A percentile compares a stretch with the other conserved stretches of the same genome.
These are phyloP conservation scores for Arabis hirsuta DNA, from an alignment of 345 rosid genomes.

Conservation along the genomic window DNA sequence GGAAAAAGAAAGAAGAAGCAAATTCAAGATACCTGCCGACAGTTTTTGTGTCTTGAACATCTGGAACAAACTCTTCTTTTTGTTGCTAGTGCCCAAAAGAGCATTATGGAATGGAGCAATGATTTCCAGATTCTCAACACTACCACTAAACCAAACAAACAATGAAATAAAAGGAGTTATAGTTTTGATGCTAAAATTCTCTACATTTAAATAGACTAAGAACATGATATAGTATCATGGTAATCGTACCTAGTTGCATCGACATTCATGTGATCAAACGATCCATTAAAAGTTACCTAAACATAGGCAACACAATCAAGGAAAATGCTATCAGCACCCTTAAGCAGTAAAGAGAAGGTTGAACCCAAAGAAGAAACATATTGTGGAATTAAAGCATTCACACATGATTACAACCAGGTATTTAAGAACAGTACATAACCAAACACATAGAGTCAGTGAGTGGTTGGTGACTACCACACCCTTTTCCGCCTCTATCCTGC, in stretches of 20 bases:
- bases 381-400: too few species aligned
- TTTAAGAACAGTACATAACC: constrained; percentile 22
- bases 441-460: constrained; percentile 69
- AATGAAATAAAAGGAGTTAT: constrained; percentile 14
- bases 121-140: constrained; percentile 93
- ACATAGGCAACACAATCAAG: constrained; percentile 29
- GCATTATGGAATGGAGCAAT: constrained; percentile 83
- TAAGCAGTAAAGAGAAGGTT: not conserved
- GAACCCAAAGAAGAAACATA: constrained; percentile 24
- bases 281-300: constrained; percentile 95
- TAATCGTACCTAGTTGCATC: constrained; percentile 85
- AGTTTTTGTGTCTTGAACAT: constrained; percentile 96
- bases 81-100: constrained; percentile 86
- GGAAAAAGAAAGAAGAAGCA: not conserved
- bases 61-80: constrained; percentile 92
- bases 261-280: constrained; percentile 94
- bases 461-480: constrained; percentile 88
- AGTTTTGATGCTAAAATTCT: not conserved
- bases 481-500: constrained; percentile 91
- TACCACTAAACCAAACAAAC: constrained; percentile 46
- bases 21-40: constrained; percentile 73
- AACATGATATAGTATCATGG: constrained; percentile 19
- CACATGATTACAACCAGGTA: constrained; percentile 6
- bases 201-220: constrained; percentile 11
- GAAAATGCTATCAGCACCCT: not conserved